Evolutionary conservation across 805 yeast genomes (phyloP), one percentile per base, ranked within the genome.

Genomic region (Hanseniaspora jakobsenii): DNA sequence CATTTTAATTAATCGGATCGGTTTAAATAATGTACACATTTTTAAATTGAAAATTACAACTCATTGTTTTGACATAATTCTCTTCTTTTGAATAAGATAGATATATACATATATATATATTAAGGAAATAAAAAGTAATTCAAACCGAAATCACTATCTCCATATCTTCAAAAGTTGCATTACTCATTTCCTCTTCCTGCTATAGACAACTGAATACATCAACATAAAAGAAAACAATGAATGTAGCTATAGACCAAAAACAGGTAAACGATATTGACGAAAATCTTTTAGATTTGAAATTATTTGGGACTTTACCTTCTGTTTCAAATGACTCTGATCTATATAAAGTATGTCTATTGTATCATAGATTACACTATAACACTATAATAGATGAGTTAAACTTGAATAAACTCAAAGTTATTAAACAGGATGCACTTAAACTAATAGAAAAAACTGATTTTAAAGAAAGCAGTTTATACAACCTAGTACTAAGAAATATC

Each of bases 351-450:
- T 19, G 32, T 28, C 34, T 41, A 14, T 19, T 41, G 12, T 14
- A 32, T 7, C 45, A 41, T 27, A 41, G 45, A 41, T 23, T 41
- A n/a, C 45, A 41, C 13, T 41, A 29, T 4, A 41, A 41, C 21
- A 27, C 37, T 12, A 27, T 41, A 3, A 19, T 26, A 16, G 19
- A 26, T 12, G n/a, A 18, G 9, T 6, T 14, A 1, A 31, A 41
- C 19, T 4, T 34, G 6, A 38, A 41, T 3, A 41, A 34, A 22
- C n/a, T 41, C 16, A 41, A 34, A 41, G 31, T 34, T 9, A 41
- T 41, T 14, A 27, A 34, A 22, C n/a, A 41, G 6, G 34, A 41
- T n/a, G 37, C 38, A 10, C 16, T 6, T 13, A 27, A 27, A 13
- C 12, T 34, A 16, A n/a, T 41, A 13, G 5, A 10, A 3, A 16